Conservation (phyloP, 495 filamentous ascomycete genomes). For the Neurospora pannonica region DNA sequence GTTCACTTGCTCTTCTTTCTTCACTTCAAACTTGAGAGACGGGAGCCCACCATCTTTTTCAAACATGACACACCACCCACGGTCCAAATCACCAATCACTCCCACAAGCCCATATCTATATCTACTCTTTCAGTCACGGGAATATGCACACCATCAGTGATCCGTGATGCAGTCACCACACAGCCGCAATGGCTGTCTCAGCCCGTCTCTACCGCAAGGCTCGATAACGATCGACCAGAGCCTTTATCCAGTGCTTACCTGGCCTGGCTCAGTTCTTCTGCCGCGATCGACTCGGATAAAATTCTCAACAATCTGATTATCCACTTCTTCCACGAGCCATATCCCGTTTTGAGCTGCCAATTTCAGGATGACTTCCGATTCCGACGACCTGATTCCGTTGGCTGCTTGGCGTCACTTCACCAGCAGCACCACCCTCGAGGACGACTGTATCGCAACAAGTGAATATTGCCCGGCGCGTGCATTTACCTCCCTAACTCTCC, state of each 20-base stretch:
- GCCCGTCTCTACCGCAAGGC: neutral
- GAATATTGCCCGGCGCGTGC: neutral
- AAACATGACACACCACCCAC: neutral
- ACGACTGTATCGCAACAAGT: neutral
- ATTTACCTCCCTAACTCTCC: neutral
- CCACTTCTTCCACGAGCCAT: neutral
- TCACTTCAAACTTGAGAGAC: neutral
- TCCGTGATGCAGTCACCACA: neutral
- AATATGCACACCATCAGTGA: neutral
- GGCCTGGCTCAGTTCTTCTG: neutral
- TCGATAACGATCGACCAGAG: neutral
- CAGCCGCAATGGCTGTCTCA: neutral
- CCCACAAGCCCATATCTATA: neutral
- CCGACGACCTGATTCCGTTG: neutral
- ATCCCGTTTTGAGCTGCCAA: neutral
- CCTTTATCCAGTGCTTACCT: neutral
- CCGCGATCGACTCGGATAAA: neutral
- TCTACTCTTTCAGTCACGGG: neutral
- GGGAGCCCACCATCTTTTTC: neutral
- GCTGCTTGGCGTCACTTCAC: neutral
- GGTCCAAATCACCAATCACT: neutral
- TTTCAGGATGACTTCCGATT: neutral
- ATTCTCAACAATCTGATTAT: neutral
- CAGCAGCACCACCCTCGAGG: neutral
- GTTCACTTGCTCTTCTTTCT: neutral